Evolutionary conservation across 805 yeast genomes (phyloP), one percentile per base, ranked within the genome.

Genomic region (Vanderwaltozyma yarrowii): DNA sequence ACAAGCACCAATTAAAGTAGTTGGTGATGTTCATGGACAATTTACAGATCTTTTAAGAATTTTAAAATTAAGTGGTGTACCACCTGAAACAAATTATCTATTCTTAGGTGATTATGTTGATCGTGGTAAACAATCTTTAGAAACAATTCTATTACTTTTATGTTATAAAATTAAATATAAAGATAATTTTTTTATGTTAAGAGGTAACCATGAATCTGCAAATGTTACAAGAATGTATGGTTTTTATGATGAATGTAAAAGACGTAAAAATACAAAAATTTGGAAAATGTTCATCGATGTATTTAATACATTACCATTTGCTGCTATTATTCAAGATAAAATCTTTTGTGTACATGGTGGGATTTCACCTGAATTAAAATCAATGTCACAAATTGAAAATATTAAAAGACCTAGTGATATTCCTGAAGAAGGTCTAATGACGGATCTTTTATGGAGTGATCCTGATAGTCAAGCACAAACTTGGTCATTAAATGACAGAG

Each of bases 151-250:
- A 44, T 67, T 92, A 35, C 67, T 92, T 44, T 68, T 92, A 40
- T 88, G 96, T 63, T 92, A 85, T 66, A 92, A 92, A 63, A 85
- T 92, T 62, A 89, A 89, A 61, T 89, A 86, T 54, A 96, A 95
- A 1, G 96, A 92, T 52, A 89, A 92, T 65, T 88, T 92, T 60
- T 92, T 92, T 61, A 67, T 92, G 52, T 68, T 92, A 38, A 68
- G 98, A 47, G 98, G 98, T 21, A 92, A 92, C 64, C 98, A 92
- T 64, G 98, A 92, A 65, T 85, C 95, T 58, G 97, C 98, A 16
- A 85, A 85, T 56, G 94, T 92, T 39, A 89, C 97, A 2, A 75
- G 95, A 47, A 95, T 92, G 42, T 92, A 92, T 62, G 98, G 98
- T 5, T 92, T 92, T 53, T 92, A 86, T 60, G 98, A 92, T 63